These are phyloP conservation scores for Citrus medica DNA, from an alignment of 345 rosid species.

Conservation along the genomic window DNA sequence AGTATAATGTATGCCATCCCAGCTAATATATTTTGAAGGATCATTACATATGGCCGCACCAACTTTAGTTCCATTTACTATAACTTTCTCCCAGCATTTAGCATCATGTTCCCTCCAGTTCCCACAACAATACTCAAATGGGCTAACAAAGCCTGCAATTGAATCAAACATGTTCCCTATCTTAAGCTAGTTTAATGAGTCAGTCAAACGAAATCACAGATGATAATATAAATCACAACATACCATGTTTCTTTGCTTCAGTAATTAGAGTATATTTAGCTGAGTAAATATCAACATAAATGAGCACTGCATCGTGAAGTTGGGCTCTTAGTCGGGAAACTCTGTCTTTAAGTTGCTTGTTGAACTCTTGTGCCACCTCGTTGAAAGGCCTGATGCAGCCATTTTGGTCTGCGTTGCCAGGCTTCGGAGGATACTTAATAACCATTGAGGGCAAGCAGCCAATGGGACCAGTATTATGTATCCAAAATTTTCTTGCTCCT, in stretches of 20 bases:
- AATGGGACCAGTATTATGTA: constrained; percentile 45
- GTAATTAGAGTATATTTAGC: constrained; percentile 27
- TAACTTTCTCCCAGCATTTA: constrained; percentile 18
- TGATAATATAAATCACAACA: not conserved
- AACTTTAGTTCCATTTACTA: constrained; percentile 20
- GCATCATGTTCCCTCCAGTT: constrained; percentile 9
- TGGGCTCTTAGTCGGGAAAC: constrained; percentile 25
- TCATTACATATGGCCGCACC: constrained; percentile 14
- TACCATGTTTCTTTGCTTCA: constrained; percentile 30
- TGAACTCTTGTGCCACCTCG: constrained; percentile 33
- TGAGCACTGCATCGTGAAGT: constrained; percentile 25
- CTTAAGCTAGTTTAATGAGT: not conserved
- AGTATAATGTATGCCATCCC: constrained; percentile 37
- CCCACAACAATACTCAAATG: constrained; percentile 27
- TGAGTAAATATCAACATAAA: constrained; percentile 37
- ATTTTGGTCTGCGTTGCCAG: constrained; percentile 15
- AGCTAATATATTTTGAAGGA: constrained; percentile 26
- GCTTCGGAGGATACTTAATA: constrained; percentile 10
- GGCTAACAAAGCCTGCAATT: constrained; percentile 23
- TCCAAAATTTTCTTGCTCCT: constrained; percentile 43
- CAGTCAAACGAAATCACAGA: not conserved
- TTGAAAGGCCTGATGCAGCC: constrained; percentile 37
- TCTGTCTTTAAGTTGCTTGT: constrained; percentile 22
- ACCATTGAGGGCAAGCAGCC: constrained; percentile 38
- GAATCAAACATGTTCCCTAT: not conserved